phyloP scores from a whole-genome alignment of 768 basidiomycete genomes.

The Suillus subluteus region DNA sequence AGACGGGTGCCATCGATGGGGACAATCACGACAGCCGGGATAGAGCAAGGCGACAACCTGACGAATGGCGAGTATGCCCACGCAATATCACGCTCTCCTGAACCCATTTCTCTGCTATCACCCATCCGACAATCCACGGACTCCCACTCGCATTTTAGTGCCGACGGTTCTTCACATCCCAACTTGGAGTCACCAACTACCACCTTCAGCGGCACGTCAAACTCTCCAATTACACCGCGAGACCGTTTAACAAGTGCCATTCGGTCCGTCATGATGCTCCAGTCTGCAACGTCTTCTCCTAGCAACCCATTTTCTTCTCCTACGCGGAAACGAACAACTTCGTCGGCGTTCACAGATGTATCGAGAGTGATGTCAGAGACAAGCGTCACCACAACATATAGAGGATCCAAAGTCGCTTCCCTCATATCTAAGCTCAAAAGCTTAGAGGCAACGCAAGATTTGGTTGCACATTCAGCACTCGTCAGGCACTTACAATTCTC shows the following conservation, averaged over 20 bases:
- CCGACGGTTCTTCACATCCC: background rate
- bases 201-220: background rate
- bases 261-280: slow-evolving; percentile 42
- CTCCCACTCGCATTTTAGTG: background rate
- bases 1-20: slow-evolving; percentile 10
- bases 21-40: slow-evolving; percentile 7
- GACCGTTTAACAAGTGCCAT: slow-evolving; percentile 40
- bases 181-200: background rate
- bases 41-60: slow-evolving; percentile 12
- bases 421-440: slow-evolving; percentile 59
- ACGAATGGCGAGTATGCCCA: slow-evolving; percentile 1
- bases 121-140: slow-evolving; percentile 10
- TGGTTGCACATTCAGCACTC: slow-evolving; percentile 66
- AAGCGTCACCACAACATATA: slow-evolving; percentile 33
- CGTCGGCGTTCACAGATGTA: slow-evolving; percentile 27
- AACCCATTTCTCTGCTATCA: slow-evolving; percentile 11
- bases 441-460: slow-evolving; percentile 59
- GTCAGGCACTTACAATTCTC: slow-evolving; percentile 79
- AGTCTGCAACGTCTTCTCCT: slow-evolving; percentile 23
- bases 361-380: background rate
- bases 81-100: slow-evolving; percentile 8
- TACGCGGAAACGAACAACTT: slow-evolving; percentile 40
- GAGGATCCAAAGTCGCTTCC: slow-evolving; percentile 56
- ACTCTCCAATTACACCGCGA: slow-evolving; percentile 10
- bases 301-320: slow-evolving; percentile 20